Evolutionary conservation across 164 flowering plant genomes (phyloP).

Genomic region (Magnolia changhungtana): DNA sequence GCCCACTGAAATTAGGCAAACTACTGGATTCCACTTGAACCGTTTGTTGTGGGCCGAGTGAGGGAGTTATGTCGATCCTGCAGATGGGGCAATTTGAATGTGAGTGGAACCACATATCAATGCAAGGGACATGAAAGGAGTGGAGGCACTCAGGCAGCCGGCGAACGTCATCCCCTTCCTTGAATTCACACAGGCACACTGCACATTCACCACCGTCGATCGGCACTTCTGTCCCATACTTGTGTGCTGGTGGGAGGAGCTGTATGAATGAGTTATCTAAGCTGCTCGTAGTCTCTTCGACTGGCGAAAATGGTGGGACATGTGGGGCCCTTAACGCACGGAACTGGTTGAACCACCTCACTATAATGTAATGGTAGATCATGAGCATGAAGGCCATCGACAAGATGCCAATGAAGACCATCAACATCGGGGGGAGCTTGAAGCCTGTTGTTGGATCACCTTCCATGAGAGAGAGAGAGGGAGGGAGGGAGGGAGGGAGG

Average conservation of each 20-base stretch:
- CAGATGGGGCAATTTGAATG: conserved; percentile 72
- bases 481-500: no score
- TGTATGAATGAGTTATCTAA: conserved; percentile 3
- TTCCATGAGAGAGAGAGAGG: neutral
- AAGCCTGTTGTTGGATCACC: neutral
- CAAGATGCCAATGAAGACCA: conserved; percentile 17
- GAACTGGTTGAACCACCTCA: conserved; percentile 14
- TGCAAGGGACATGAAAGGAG: conserved; percentile 53
- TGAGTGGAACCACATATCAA: conserved; percentile 72
- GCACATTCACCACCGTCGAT: conserved; percentile 16
- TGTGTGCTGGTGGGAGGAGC: conserved; percentile 2
- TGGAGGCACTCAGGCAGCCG: conserved; percentile 51
- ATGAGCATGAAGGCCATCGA: conserved; percentile 18
- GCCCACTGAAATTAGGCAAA: neutral
- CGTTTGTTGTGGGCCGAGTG: neutral
- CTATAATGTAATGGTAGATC: conserved; percentile 27
- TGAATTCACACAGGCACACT: conserved; percentile 27
- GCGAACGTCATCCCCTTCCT: conserved; percentile 52
- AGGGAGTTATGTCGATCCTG: conserved; percentile 34
- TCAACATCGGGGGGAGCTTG: neutral
- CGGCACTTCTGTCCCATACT: conserved; percentile 32
- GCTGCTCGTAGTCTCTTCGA: neutral
- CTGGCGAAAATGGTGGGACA: neutral
- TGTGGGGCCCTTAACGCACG: neutral
- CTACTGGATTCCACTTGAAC: neutral